phyloP scores from a whole-genome alignment of 2,329 filamentous ascomycete genomes.

The Didymellaceae sp. region DNA sequence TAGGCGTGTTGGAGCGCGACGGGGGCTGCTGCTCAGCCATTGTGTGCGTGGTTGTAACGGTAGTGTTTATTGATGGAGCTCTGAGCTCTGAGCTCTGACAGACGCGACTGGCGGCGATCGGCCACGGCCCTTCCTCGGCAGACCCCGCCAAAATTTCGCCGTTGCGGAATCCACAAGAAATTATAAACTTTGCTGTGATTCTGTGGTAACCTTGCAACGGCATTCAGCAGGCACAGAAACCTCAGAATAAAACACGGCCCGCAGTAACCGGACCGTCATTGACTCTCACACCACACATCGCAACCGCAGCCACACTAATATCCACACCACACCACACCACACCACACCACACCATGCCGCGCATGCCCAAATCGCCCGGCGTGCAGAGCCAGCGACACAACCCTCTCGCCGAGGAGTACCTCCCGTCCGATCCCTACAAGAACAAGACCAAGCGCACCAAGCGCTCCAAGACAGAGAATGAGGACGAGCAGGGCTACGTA shows the following conservation, averaged over 20 bases:
- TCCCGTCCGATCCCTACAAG: constrained; percentile 72
- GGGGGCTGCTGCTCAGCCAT: constrained; percentile 47
- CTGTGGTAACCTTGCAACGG: too few species aligned
- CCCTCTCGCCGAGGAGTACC: constrained; percentile 88
- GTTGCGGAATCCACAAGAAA: constrained; percentile 26
- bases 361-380: constrained; percentile 66
- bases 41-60: background rate
- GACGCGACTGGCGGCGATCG: too few species aligned
- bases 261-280: too few species aligned
- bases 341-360: constrained; percentile 69
- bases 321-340: background rate
- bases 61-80: too few species aligned
- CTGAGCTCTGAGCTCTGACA: too few species aligned
- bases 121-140: too few species aligned
- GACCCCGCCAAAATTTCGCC: too few species aligned
- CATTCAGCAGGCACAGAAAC: too few species aligned
- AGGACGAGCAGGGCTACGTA: constrained; percentile 73
- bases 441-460: constrained; percentile 72
- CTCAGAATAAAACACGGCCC: too few species aligned
- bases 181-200: too few species aligned
- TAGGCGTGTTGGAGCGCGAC: constrained; percentile 48
- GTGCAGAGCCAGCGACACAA: constrained; percentile 77
- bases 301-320: too few species aligned
- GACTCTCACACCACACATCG: too few species aligned
- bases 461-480: constrained; percentile 59